Conservation (phyloP, 2,329 filamentous ascomycete species). For the Xylaria arbuscula region DNA sequence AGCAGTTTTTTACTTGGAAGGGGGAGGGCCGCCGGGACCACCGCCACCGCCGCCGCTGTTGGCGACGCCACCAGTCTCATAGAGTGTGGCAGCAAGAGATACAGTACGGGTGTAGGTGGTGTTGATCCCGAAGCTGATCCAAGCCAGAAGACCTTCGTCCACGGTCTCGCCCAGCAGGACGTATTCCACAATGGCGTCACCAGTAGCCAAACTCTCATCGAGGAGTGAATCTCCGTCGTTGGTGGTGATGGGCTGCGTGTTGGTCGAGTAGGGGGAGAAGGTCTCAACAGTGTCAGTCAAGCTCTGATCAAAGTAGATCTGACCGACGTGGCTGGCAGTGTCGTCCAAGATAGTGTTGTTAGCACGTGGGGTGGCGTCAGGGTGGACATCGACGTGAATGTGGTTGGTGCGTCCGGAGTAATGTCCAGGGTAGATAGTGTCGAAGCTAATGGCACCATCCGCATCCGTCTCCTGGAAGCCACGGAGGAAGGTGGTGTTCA, state of each 20-base stretch:
- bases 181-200: conserved; percentile 29
- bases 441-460: conserved; percentile 26
- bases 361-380: conserved; percentile 5
- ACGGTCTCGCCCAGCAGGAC: conserved; percentile 10
- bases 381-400: conserved; percentile 32
- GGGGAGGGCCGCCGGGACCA: not conserved
- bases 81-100: not conserved
- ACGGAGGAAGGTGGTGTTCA: conserved; percentile 26
- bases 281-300: conserved; percentile 13
- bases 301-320: conserved; percentile 34
- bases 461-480: conserved; percentile 32
- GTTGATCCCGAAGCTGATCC: conserved; percentile 30
- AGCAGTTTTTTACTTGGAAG: not conserved
- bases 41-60: not conserved
- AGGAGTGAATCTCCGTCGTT: conserved; percentile 25
- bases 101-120: conserved; percentile 4
- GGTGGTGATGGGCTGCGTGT: conserved; percentile 26
- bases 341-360: conserved; percentile 10
- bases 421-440: conserved; percentile 34
- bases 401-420: conserved; percentile 32
- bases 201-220: conserved; percentile 7
- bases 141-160: conserved; percentile 29
- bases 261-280: conserved; percentile 15
- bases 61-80: conserved; percentile 2
- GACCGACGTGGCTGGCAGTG: conserved; percentile 16